Base-by-base conservation (phyloP, 352 stramenopile species). In the Pythium apleroticum region DNA sequence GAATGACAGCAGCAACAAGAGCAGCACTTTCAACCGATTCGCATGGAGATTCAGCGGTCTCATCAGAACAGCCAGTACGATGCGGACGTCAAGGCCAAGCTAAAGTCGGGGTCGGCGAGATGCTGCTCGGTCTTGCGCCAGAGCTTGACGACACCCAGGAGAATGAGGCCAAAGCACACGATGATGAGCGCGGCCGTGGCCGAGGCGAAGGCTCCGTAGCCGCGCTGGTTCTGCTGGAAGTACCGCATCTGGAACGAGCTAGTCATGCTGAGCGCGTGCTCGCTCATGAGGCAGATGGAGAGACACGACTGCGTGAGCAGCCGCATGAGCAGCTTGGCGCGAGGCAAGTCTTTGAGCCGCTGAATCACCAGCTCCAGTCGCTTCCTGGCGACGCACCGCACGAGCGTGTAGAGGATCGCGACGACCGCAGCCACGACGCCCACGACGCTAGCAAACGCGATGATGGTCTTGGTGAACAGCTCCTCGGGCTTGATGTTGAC, bases 161-260 rank as follows among this genome's bases (percentile, higher is more conserved):
- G 74, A 33, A 91, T 84, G 55, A 91, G 46, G 0, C 83, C 83
- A 35, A 80, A 88, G 66, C 83, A 91, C 48, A 91, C 69, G 19
- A 88, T 59, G 37, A 81, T 88, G 12, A 91, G 70, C 22, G 79
- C 75, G 4, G 86, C 72, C 0, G 83, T 87, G 25, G 83, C 83
- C 10, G 84, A 85, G 6, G 74, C 80, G 8, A 91, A 76, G 15
- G 78, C 76, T n/a, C 76, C 80, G 56, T 77, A 71, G 52, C 75
- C 84, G 14, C 68, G 43, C 19, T 63, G 43, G 39, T 65, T 72
- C 24, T 86, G 71, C 37, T 88, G 73, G 48, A 81, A 85, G 69
- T 90, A 91, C 6, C 83, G 83, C 68, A 91, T 81, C 65, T 91
- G 83, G 64, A 91, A 91, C 8, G 78, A 86, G 55, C 77, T 87